Percentiles rank a stretch among this genome's conserved stretches.
Evolutionary conservation across 202 grass and related monocot species (phyloP).

Genomic region (Setaria viridis): DNA sequence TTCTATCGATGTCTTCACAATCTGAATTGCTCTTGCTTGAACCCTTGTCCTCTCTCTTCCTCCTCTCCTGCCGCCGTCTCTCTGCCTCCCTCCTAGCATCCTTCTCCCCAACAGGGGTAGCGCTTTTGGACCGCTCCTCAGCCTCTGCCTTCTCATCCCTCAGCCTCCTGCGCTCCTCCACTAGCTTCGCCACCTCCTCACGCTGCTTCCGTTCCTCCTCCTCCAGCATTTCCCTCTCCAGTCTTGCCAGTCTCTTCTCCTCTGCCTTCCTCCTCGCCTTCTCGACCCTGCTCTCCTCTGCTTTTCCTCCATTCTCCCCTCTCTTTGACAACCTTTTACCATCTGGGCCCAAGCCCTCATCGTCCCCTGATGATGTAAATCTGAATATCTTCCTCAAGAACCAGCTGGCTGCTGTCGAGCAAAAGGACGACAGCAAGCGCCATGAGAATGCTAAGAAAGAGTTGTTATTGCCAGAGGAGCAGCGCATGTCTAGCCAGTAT

Average conservation of each 20-base stretch:
- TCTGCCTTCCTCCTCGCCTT: slow-evolving; percentile 94
- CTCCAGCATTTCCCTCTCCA: slow-evolving; percentile 96
- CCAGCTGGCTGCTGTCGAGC: slow-evolving; percentile 45
- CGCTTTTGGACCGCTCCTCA: slow-evolving; percentile 73
- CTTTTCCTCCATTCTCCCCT: slow-evolving; percentile 67
- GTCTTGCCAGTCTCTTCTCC: slow-evolving; percentile 79
- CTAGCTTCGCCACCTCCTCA: slow-evolving; percentile 86
- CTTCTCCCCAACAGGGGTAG: slow-evolving; percentile 77
- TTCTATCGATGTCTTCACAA: slow-evolving; percentile 79
- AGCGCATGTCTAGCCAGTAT: slow-evolving; percentile 67
- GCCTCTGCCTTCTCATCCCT: slow-evolving; percentile 89
- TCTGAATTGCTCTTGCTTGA: slow-evolving; percentile 96
- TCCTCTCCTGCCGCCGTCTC: slow-evolving; percentile 68
- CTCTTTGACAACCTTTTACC: slow-evolving; percentile 59
- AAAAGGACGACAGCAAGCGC: slow-evolving; percentile 60
- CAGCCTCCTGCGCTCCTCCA: slow-evolving; percentile 88
- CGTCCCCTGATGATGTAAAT: slow-evolving; percentile 49
- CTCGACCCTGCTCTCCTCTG: slow-evolving; percentile 77
- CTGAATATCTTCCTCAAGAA: slow-evolving; percentile 71
- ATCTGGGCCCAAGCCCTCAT: slow-evolving; percentile 43
- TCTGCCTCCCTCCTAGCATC: slow-evolving; percentile 72
- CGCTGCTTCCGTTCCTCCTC: slow-evolving; percentile 98
- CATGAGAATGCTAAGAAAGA: slow-evolving; percentile 61
- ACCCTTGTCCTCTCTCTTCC: slow-evolving; percentile 85
- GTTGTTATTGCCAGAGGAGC: slow-evolving; percentile 46